Percentiles rank a stretch among this genome's conserved stretches.
These are phyloP conservation scores for Leptosphaerulina australis DNA, from an alignment of 2,329 filamentous ascomycete genomes.

Conservation along the genomic window DNA sequence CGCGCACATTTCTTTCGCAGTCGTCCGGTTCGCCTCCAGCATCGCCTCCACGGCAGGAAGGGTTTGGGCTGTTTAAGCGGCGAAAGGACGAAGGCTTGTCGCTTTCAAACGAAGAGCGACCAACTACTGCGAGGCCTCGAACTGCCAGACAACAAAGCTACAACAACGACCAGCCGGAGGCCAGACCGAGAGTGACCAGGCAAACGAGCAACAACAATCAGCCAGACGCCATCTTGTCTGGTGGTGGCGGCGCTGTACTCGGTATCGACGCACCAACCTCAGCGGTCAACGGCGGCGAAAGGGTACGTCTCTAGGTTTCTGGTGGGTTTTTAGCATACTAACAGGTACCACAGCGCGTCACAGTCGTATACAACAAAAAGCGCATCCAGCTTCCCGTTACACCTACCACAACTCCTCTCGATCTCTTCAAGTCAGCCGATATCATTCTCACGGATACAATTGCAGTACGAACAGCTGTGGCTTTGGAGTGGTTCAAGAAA, in stretches of 20 bases:
- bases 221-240: slow-evolving; percentile 49
- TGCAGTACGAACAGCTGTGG: slow-evolving; percentile 67
- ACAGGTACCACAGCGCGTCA: slow-evolving; percentile 62
- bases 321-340: slow-evolving; percentile 11
- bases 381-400: slow-evolving; percentile 74
- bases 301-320: slow-evolving; percentile 59
- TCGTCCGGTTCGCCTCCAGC: slow-evolving; percentile 36
- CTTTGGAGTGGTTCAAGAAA: slow-evolving; percentile 76
- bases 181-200: slow-evolving; percentile 23
- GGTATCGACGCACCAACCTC: slow-evolving; percentile 78
- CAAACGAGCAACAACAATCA: slow-evolving; percentile 33
- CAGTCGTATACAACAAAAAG: slow-evolving; percentile 73
- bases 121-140: slow-evolving; percentile 16
- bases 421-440: slow-evolving; percentile 73
- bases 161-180: slow-evolving; percentile 8
- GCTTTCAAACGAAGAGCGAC: slow-evolving; percentile 24
- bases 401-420: slow-evolving; percentile 73
- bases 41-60: slow-evolving; percentile 42
- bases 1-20: slow-evolving; percentile 26
- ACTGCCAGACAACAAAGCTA: slow-evolving; percentile 34
- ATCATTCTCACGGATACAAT: slow-evolving; percentile 68
- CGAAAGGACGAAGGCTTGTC: slow-evolving; percentile 41
- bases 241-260: slow-evolving; percentile 57
- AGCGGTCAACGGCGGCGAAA: slow-evolving; percentile 78
- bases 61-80: slow-evolving; percentile 43